A percentile compares a stretch with the other conserved stretches of the same genome.
These are phyloP conservation scores for Magnusiomyces ingens DNA, from an alignment of 1,139 yeast species.

Conservation along the genomic window DNA sequence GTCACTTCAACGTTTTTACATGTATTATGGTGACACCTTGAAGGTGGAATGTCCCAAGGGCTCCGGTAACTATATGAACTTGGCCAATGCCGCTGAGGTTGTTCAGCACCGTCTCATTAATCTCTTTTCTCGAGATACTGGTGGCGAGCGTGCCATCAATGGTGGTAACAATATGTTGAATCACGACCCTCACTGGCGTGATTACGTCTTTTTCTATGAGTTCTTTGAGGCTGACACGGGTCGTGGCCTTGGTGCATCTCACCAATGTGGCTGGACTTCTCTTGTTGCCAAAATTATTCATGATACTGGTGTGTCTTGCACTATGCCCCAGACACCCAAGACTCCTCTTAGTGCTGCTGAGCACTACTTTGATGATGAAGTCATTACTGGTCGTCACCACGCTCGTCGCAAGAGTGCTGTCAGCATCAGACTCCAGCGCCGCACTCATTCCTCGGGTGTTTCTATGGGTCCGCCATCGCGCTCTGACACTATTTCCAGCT, in stretches of 20 bases:
- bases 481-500: constrained; percentile 10
- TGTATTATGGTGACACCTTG: constrained; percentile 82
- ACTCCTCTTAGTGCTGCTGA: constrained; percentile 36
- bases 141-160: constrained; percentile 72
- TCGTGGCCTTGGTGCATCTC: constrained; percentile 89
- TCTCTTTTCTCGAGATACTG: constrained; percentile 65
- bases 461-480: constrained; percentile 10
- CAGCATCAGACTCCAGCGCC: constrained; percentile 19
- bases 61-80: constrained; percentile 69
- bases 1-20: constrained; percentile 79
- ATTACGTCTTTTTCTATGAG: constrained; percentile 75
- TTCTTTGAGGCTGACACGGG: constrained; percentile 96
- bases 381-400: constrained; percentile 20
- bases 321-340: constrained; percentile 29
- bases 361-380: constrained; percentile 35
- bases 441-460: constrained; percentile 12
- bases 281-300: constrained; percentile 90
- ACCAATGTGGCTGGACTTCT: constrained; percentile 98
- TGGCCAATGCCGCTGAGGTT: constrained; percentile 91
- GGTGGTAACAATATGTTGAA: constrained; percentile 58
- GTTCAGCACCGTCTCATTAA: constrained; percentile 81
- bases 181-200: constrained; percentile 67
- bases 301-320: constrained; percentile 67
- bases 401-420: constrained; percentile 19
- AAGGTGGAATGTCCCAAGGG: constrained; percentile 90